Conservation (phyloP, 768 basidiomycete species). For the Suillus discolor region DNA sequence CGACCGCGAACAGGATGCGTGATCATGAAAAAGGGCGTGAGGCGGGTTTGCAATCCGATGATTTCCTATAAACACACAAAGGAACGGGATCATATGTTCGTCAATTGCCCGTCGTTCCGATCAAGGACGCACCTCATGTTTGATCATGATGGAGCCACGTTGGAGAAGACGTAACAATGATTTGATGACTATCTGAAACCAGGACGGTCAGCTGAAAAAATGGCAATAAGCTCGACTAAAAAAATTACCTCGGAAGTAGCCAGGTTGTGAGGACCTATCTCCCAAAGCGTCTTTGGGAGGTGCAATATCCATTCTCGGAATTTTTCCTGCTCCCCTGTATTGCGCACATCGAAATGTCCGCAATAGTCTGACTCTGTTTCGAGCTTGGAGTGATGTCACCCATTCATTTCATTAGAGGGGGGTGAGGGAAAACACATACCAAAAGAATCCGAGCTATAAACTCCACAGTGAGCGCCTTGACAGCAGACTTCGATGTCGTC, state of each 20-base stretch:
- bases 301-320: conserved; percentile 71
- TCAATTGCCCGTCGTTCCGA: conserved; percentile 7
- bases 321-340: conserved; percentile 28
- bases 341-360: conserved; percentile 47
- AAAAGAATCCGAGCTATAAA: conserved; percentile 74
- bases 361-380: conserved; percentile 55
- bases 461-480: conserved; percentile 69
- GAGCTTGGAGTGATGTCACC: conserved; percentile 45
- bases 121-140: conserved; percentile 43
- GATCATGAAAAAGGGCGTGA: conserved; percentile 81
- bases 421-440: conserved; percentile 42
- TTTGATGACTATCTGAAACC: conserved; percentile 52
- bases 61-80: conserved; percentile 43
- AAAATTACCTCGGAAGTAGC: conserved; percentile 58
- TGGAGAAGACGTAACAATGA: conserved; percentile 66
- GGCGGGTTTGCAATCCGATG: conserved; percentile 52
- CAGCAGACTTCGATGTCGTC: conserved; percentile 57
- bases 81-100: conserved; percentile 15
- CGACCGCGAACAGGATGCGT: conserved; percentile 74
- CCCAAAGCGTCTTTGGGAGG: conserved; percentile 86
- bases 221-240: neutral
- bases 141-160: conserved; percentile 48
- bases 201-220: conserved; percentile 12
- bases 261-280: conserved; percentile 63
- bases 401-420: neutral